Evolutionary conservation across 352 stramenopile species (phyloP).

Genomic region (Pythium chondricola): DNA sequence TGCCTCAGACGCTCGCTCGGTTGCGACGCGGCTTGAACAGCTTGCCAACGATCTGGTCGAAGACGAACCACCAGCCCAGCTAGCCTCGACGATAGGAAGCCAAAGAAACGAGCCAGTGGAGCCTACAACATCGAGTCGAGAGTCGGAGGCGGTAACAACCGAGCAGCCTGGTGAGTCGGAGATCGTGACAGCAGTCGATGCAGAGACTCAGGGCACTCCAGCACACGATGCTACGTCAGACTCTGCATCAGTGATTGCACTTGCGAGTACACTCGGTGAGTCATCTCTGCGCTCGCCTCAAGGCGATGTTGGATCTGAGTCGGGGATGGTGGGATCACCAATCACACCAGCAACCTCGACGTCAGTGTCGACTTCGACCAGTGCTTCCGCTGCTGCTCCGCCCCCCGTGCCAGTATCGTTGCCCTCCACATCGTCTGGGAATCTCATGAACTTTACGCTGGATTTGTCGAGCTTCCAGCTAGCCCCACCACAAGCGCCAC

Average conservation of each 20-base stretch:
- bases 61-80: slow-evolving; percentile 23
- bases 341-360: slow-evolving; percentile 1
- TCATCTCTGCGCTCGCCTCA: slow-evolving; percentile 71
- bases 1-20: slow-evolving; percentile 42
- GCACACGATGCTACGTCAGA: slow-evolving; percentile 34
- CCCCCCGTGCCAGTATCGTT: too few species aligned
- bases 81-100: too few species aligned
- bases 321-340: slow-evolving; percentile 26
- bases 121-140: too few species aligned
- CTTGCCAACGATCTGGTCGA: slow-evolving; percentile 49
- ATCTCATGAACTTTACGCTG: slow-evolving; percentile 82
- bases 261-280: slow-evolving; percentile 78
- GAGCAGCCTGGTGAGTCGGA: too few species aligned
- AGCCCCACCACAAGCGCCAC: slow-evolving; percentile 7
- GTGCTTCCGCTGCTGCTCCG: slow-evolving; percentile 28
- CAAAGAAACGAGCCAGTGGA: too few species aligned
- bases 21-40: slow-evolving; percentile 72
- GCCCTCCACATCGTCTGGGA: slow-evolving; percentile 21
- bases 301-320: slow-evolving; percentile 44
- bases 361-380: slow-evolving; percentile 9
- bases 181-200: too few species aligned
- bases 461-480: slow-evolving; percentile 56
- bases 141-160: too few species aligned
- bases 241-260: slow-evolving; percentile 71
- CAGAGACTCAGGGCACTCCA: slow-evolving; percentile 7